These are phyloP conservation scores for Cercospora janseana DNA, from an alignment of 2,329 filamentous ascomycete genomes.

Conservation along the genomic window DNA sequence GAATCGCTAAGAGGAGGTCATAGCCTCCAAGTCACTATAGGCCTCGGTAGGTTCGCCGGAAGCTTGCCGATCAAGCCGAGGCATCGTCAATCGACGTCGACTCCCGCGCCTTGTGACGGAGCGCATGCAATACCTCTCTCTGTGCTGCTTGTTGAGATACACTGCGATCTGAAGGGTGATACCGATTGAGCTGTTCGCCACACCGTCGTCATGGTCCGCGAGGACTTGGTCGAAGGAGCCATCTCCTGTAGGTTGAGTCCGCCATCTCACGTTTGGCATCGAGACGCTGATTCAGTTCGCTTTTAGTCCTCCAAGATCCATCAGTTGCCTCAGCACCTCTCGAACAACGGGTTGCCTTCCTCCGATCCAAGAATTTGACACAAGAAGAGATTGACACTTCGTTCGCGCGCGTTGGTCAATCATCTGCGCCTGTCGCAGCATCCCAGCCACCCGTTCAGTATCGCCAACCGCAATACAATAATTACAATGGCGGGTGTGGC, in stretches of 20 bases:
- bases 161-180: no score
- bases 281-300: neutral
- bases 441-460: slow-evolving; percentile 47
- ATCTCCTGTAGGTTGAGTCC: slow-evolving; percentile 52
- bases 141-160: no score
- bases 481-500: slow-evolving; percentile 27
- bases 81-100: slow-evolving; percentile 6
- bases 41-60: neutral
- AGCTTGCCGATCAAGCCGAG: slow-evolving; percentile 17
- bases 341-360: slow-evolving; percentile 87
- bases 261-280: neutral
- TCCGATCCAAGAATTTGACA: slow-evolving; percentile 95
- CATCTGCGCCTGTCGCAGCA: slow-evolving; percentile 44
- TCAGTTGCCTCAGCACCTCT: slow-evolving; percentile 85
- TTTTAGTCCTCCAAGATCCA: slow-evolving; percentile 84
- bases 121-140: no score
- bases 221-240: slow-evolving; percentile 82
- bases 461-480: slow-evolving; percentile 37
- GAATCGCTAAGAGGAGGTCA: no score
- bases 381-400: slow-evolving; percentile 90
- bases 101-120: neutral
- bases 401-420: slow-evolving; percentile 70
- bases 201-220: slow-evolving; percentile 75
- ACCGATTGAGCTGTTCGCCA: neutral
- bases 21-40: no score